Evolutionary conservation across 371 early-diverging fungal genomes (phyloP).

Genomic region (Capillidium heterosporum): DNA sequence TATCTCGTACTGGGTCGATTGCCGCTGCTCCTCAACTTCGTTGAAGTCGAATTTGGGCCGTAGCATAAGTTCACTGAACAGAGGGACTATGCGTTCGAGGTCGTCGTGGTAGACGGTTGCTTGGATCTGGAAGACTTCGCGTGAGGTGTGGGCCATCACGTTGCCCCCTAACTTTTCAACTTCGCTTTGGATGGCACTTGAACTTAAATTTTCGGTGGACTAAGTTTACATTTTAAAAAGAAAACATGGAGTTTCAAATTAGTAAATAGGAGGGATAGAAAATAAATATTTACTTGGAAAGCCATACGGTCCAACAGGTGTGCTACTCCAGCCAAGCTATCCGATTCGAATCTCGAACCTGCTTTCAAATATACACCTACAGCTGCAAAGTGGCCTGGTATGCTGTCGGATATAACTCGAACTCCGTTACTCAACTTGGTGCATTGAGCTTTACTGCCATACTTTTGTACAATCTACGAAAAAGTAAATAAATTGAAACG

Average conservation of each 20-base stretch:
- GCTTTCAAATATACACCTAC: constrained; percentile 79
- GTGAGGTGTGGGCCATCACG: constrained; percentile 70
- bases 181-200: constrained; percentile 48
- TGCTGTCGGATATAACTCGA: constrained; percentile 57
- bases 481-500: too few relatives aligned
- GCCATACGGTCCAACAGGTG: constrained; percentile 81
- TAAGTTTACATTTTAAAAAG: constrained; percentile 8
- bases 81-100: constrained; percentile 39
- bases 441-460: constrained; percentile 8
- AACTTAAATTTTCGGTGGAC: constrained; percentile 37
- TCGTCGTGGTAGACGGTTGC: constrained; percentile 76
- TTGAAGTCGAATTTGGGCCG: constrained; percentile 43
- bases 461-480: too few relatives aligned
- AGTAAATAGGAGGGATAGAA: too few relatives aligned
- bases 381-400: constrained; percentile 76
- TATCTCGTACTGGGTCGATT: constrained; percentile 67
- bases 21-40: constrained; percentile 70
- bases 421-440: constrained; percentile 77
- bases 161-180: constrained; percentile 81
- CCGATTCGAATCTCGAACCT: constrained; percentile 72
- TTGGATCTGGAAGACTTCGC: constrained; percentile 89
- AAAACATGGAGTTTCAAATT: background rate
- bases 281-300: constrained; percentile 48
- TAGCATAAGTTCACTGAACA: constrained; percentile 64
- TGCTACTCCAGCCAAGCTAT: constrained; percentile 43